These are phyloP conservation scores for Hydrangea macrophylla DNA, from an alignment of 148 eudicot species.

Conservation along the genomic window DNA sequence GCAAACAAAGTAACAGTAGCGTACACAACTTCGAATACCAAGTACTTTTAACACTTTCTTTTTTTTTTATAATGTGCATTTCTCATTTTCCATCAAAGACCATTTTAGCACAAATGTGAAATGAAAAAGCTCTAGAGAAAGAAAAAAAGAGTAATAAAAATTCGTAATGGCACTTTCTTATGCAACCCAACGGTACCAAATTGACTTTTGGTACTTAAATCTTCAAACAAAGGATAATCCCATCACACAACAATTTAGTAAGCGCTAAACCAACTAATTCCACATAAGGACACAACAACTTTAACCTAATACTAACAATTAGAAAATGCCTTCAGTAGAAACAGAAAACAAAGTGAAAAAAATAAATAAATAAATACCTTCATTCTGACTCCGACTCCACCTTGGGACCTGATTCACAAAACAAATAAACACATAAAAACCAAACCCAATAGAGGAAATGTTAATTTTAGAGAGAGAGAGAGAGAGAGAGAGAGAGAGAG, in stretches of 20 bases:
- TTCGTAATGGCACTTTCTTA: no score
- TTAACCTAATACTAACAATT: constrained; percentile 12
- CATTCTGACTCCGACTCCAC: constrained; percentile 33
- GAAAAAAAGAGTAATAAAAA: background rate
- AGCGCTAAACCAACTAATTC: background rate
- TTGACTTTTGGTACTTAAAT: no score
- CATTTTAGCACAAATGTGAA: background rate
- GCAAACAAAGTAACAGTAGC: no score
- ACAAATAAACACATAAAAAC: background rate
- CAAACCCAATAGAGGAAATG: background rate
- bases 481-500: background rate
- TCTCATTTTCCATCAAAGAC: background rate
- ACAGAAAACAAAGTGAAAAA: background rate
- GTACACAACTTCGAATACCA: no score
- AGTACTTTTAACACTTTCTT: no score
- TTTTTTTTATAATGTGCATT: no score
- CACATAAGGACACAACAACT: background rate
- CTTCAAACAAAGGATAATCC: no score
- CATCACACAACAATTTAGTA: no score
- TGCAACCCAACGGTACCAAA: no score
- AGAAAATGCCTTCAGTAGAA: background rate
- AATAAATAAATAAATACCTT: constrained; percentile 11
- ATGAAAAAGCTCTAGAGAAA: background rate
- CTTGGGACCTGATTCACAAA: constrained; percentile 36
- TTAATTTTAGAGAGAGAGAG: background rate